Evolutionary conservation across 2,329 filamentous ascomycete species (phyloP).

Genomic region (Trichoderma sp.): DNA sequence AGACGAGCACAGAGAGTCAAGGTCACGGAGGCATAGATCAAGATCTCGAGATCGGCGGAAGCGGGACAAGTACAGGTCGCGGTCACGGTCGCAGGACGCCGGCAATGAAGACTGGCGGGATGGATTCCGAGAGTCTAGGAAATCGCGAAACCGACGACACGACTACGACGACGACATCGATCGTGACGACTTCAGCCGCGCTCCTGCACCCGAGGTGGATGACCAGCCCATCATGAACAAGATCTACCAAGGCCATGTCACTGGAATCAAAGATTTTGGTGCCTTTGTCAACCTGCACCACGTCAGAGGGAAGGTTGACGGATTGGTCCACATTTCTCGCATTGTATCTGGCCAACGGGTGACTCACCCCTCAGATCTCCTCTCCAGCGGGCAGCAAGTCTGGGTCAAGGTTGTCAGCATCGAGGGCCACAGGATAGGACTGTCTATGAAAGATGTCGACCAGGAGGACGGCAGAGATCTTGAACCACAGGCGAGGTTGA

Average conservation of each 20-base stretch:
- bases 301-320: slow-evolving; percentile 84
- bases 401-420: slow-evolving; percentile 92
- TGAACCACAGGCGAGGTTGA: slow-evolving; percentile 71
- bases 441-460: slow-evolving; percentile 98
- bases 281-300: slow-evolving; percentile 91
- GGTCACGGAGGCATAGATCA: slow-evolving; percentile 40
- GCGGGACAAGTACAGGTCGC: slow-evolving; percentile 31
- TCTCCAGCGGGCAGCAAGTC: slow-evolving; percentile 76
- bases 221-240: slow-evolving; percentile 79
- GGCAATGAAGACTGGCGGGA: slow-evolving; percentile 48
- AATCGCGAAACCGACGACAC: slow-evolving; percentile 38
- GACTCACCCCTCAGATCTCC: slow-evolving; percentile 85
- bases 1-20: slow-evolving; percentile 44
- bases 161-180: slow-evolving; percentile 38
- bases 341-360: slow-evolving; percentile 82
- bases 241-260: slow-evolving; percentile 85
- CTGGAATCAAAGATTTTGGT: slow-evolving; percentile 91
- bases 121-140: slow-evolving; percentile 31
- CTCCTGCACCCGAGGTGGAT: slow-evolving; percentile 73
- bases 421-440: slow-evolving; percentile 74
- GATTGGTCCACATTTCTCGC: slow-evolving; percentile 88
- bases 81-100: slow-evolving; percentile 40
- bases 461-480: slow-evolving; percentile 83
- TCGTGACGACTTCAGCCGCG: slow-evolving; percentile 61
- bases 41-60: slow-evolving; percentile 42